Evolutionary conservation across 2,329 filamentous ascomycete genomes (phyloP), one percentile per base, ranked within the genome.

Genomic region (Pseudogymnoascus sp.): DNA sequence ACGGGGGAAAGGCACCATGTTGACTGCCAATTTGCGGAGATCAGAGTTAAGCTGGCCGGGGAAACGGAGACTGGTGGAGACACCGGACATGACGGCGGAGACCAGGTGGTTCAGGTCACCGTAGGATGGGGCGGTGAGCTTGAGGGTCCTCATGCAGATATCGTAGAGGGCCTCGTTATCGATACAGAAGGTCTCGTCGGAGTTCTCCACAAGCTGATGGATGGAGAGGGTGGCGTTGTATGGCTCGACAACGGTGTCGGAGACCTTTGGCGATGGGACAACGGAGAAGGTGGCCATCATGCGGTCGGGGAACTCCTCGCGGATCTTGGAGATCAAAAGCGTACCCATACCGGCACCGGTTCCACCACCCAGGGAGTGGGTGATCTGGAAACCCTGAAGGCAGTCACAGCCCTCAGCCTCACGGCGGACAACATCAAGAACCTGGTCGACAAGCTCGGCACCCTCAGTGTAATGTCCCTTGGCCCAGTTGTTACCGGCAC

Each of bases 211-310:
- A 72, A 99, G 86, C 86, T 99, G 95, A 83, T 99, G 95, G 72
- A 99, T 86, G 74, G 95, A 99, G 74, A 99, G 91, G 67, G 95
- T 99, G 76, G 95, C 95, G 83, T 99, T 99, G 88, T 99, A 99
- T 72, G 95, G 95, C 86, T 99, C 95, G 74, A 99, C 95, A 74
- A 99, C 95, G 76, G 95, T 99, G 79, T 99, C 95, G 67, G 95
- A 99, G 75, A 99, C 95, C 89, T 97, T 99, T 78, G 95, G 95
- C 59, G 95, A 97, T 75, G 95, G 95, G 67, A 97, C 89, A 75
- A 99, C 95, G 73, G 95, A 97, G 88, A 97, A 99, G 70, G 95
- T 99, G 72, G 95, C 93, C 95, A 97, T 99, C 95, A 99, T 99
- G 77, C 95, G 91, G 85, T 99, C 95, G 77, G 95, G 95, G 84